Evolutionary conservation across 139 green algal genomes (phyloP).

Genomic region (Chlamydomonas urium): DNA sequence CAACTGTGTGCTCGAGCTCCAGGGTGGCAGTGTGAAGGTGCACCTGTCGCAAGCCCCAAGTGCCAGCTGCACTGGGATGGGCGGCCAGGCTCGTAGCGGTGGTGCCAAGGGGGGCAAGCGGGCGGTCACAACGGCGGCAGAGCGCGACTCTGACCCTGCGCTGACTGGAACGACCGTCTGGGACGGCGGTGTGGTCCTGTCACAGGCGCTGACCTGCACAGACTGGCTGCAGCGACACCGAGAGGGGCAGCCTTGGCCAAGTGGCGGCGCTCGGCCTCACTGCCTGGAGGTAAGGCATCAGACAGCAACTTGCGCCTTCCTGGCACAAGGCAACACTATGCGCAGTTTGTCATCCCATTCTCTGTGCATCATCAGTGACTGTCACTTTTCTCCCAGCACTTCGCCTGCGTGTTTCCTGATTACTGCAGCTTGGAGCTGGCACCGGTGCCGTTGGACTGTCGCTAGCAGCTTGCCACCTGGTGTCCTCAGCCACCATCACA

Average conservation of each 20-base stretch:
- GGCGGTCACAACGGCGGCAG: background rate
- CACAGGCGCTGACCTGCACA: background rate
- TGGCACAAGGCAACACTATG: too few species aligned
- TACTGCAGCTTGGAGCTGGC: conserved; percentile 28
- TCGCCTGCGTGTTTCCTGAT: background rate
- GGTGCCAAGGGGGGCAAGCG: background rate
- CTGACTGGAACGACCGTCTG: conserved; percentile 14
- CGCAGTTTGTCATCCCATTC: too few species aligned
- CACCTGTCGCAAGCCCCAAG: background rate
- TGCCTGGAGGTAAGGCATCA: conserved; percentile 8
- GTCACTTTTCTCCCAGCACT: too few species aligned
- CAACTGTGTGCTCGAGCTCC: background rate
- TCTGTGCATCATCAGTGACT: too few species aligned
- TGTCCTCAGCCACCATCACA: conserved; percentile 23
- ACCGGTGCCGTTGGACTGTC: conserved; percentile 36
- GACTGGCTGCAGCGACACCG: conserved; percentile 1
- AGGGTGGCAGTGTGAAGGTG: background rate
- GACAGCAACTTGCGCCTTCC: too few species aligned
- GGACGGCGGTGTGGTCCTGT: conserved; percentile 9
- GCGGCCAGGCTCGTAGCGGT: too few species aligned
- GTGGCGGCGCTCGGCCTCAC: background rate
- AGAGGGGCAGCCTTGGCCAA: background rate
- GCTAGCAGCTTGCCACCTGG: conserved; percentile 15
- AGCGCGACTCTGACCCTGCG: conserved; percentile 3
- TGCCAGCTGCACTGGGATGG: too few species aligned